phyloP scores from a whole-genome alignment of 352 stramenopile genomes.

The Plasmopara halstedii region DNA sequence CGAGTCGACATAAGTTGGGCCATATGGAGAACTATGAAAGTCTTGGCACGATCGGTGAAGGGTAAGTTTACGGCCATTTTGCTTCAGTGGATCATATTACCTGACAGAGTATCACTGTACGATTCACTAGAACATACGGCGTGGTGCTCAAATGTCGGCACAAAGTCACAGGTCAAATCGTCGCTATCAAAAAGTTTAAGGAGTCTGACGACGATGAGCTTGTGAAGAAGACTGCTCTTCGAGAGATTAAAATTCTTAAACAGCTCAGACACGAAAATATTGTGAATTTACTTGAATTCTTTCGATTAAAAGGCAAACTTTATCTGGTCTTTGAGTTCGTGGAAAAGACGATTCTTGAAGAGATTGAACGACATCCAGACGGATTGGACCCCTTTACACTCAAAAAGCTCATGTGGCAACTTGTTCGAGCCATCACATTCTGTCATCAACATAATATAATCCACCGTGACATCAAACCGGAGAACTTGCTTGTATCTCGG shows the following conservation, averaged over 20 bases:
- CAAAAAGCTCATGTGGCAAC: conserved; percentile 80
- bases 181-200: conserved; percentile 91
- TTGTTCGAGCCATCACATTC: conserved; percentile 84
- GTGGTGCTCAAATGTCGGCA: conserved; percentile 84
- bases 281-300: conserved; percentile 80
- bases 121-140: conserved; percentile 56
- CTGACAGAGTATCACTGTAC: background rate
- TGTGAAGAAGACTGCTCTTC: conserved; percentile 80
- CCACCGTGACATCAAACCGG: conserved; percentile 92
- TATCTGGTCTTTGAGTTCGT: conserved; percentile 87
- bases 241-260: conserved; percentile 82
- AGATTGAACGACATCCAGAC: conserved; percentile 84
- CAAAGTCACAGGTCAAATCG: conserved; percentile 73
- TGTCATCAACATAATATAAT: conserved; percentile 95
- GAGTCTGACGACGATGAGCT: conserved; percentile 86
- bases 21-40: conserved; percentile 86
- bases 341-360: conserved; percentile 83
- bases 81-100: too few species aligned
- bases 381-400: conserved; percentile 57
- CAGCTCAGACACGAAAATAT: conserved; percentile 86
- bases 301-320: conserved; percentile 76
- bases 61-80: conserved; percentile 27
- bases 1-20: background rate
- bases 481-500: conserved; percentile 91
- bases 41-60: conserved; percentile 82